Percentiles rank a stretch among this genome's conserved stretches.
Evolutionary conservation across 331 rosid genomes (phyloP).

Genomic region (Saraca asoca): DNA sequence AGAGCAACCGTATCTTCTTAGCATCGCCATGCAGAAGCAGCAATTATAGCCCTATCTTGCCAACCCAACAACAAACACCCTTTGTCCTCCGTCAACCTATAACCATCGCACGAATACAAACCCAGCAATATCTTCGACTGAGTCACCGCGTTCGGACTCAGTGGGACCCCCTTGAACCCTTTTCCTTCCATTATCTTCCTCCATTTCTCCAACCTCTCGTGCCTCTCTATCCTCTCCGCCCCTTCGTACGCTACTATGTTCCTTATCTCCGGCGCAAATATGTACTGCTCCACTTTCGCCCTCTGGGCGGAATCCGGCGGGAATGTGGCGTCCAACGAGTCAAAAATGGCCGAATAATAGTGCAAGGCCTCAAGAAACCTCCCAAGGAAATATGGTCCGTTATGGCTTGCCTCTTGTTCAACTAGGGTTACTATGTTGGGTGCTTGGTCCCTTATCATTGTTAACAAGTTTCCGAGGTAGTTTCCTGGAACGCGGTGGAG

Average conservation of each 20-base stretch:
- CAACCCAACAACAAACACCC: constrained; percentile 90
- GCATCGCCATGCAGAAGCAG: constrained; percentile 96
- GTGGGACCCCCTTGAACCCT: constrained; percentile 70
- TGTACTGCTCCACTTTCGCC: constrained; percentile 92
- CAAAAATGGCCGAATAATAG: constrained; percentile 85
- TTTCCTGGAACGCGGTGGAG: constrained; percentile 67
- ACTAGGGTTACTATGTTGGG: constrained; percentile 77
- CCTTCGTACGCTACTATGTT: constrained; percentile 88
- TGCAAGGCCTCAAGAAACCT: constrained; percentile 82
- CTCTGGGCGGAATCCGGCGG: constrained; percentile 75
- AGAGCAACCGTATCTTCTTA: constrained; percentile 20
- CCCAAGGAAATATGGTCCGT: constrained; percentile 80
- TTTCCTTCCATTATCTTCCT: constrained; percentile 86
- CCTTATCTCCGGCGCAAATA: constrained; percentile 82
- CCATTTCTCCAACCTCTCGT: constrained; percentile 93
- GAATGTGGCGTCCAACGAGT: constrained; percentile 83
- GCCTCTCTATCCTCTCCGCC: constrained; percentile 70
- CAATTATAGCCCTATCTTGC: constrained; percentile 75
- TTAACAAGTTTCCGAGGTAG: constrained; percentile 54
- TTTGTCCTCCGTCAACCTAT: constrained; percentile 77
- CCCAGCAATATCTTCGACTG: constrained; percentile 84
- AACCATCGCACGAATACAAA: constrained; percentile 79
- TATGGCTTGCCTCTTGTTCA: constrained; percentile 91
- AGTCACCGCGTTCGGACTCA: constrained; percentile 88
- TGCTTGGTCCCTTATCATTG: constrained; percentile 83